Percentiles rank a stretch among this genome's conserved stretches.
Conservation (phyloP, 2,329 filamentous ascomycete genomes). For the Hymenoscyphus scutula region DNA sequence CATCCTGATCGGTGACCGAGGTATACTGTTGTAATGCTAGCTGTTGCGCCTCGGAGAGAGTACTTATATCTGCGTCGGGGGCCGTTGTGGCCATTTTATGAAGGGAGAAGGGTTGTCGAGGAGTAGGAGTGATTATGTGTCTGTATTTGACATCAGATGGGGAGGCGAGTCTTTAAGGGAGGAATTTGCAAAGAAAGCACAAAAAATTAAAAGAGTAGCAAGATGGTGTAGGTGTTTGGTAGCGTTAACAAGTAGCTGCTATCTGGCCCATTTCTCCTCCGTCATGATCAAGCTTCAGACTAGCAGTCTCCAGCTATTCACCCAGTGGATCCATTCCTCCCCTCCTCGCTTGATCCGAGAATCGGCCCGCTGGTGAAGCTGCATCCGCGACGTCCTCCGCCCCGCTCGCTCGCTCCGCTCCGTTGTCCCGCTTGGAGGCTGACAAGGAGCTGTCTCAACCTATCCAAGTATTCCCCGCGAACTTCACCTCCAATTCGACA, state of each 20-base stretch:
- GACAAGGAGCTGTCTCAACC: background rate
- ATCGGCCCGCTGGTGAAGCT: background rate
- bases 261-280: constrained; percentile 1
- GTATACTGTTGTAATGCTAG: constrained; percentile 84
- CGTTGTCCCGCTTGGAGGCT: background rate
- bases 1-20: constrained; percentile 80
- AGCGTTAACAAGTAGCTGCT: background rate
- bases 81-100: constrained; percentile 44
- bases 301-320: too few species aligned
- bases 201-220: background rate
- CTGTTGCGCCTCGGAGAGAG: constrained; percentile 76
- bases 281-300: background rate
- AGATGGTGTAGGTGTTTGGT: background rate
- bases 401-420: too few species aligned
- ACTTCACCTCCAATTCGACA: constrained; percentile 6
- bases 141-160: constrained; percentile 46
- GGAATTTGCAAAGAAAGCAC: background rate
- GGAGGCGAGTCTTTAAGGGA: background rate
- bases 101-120: background rate
- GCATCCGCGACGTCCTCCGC: background rate
- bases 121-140: constrained; percentile 1
- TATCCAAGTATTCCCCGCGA: constrained; percentile 5
- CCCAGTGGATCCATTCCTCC: too few species aligned
- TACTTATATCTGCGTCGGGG: constrained; percentile 57
- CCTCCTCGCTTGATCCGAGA: too few species aligned